A percentile compares a stretch with the other conserved stretches of the same genome.
Conservation (phyloP, 2,329 filamentous ascomycete species). For the Cladosporium sp. region DNA sequence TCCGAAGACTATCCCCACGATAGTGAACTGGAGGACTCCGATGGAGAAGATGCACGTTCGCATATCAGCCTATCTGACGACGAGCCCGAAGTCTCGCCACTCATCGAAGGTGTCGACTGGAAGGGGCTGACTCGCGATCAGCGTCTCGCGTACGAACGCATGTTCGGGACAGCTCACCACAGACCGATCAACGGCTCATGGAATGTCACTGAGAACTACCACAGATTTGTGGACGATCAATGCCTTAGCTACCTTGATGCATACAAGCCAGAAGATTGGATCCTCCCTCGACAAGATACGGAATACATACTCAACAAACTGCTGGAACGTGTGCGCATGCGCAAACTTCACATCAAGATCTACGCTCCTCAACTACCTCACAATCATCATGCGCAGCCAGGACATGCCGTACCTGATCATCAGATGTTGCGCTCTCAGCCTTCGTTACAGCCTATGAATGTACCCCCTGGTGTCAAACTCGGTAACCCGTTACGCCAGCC, state of each 20-base stretch:
- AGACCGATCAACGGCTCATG: constrained; percentile 20
- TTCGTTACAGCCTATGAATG: background rate
- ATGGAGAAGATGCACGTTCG: constrained; percentile 18
- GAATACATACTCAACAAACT: constrained; percentile 20
- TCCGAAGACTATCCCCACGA: constrained; percentile 16
- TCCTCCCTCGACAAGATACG: constrained; percentile 17
- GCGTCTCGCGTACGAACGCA: constrained; percentile 1
- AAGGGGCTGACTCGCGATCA: background rate
- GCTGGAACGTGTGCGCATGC: constrained; percentile 25
- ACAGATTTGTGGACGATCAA: constrained; percentile 21
- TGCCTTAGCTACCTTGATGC: constrained; percentile 27
- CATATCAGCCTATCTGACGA: constrained; percentile 21
- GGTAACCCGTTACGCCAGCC: background rate
- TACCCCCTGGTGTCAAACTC: background rate
- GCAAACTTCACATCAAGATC: constrained; percentile 23
- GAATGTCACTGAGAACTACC: constrained; percentile 27
- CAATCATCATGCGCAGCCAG: background rate
- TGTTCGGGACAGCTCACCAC: constrained; percentile 22
- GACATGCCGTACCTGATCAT: background rate
- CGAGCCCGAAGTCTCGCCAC: constrained; percentile 1
- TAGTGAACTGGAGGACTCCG: constrained; percentile 11
- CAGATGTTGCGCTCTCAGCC: constrained; percentile 1
- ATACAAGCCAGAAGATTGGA: constrained; percentile 25
- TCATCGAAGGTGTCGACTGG: background rate
- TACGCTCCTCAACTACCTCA: constrained; percentile 17